Evolutionary conservation across 495 filamentous ascomycete species (phyloP).

Genomic region (Aspergillus taichungensis): DNA sequence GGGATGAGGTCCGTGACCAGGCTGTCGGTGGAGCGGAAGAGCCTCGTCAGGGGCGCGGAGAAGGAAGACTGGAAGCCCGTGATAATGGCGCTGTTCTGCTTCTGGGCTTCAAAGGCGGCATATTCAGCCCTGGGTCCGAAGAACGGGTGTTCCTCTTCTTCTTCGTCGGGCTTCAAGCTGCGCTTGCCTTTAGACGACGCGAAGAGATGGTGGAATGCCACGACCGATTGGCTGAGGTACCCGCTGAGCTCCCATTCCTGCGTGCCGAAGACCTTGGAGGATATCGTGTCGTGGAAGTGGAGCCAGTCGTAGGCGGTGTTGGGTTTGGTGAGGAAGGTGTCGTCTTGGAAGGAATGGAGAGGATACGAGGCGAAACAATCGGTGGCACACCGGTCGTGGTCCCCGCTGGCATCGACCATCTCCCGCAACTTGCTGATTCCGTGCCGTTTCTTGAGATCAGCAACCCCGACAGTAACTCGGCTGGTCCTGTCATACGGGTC

Average conservation of each 20-base stretch:
- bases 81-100: conserved; percentile 52
- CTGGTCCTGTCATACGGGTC: conserved; percentile 21
- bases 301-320: conserved; percentile 86
- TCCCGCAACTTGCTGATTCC: conserved; percentile 75
- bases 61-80: conserved; percentile 47
- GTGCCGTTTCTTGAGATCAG: conserved; percentile 64
- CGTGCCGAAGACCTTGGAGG: conserved; percentile 57
- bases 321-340: conserved; percentile 82
- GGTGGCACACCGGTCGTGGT: conserved; percentile 75
- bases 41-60: conserved; percentile 51
- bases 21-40: conserved; percentile 66
- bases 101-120: conserved; percentile 65
- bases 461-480: conserved; percentile 45
- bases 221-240: conserved; percentile 74
- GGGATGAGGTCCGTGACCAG: conserved; percentile 77
- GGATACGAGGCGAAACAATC: conserved; percentile 81
- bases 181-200: conserved; percentile 43
- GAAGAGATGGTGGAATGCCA: conserved; percentile 91
- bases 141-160: conserved; percentile 58
- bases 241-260: conserved; percentile 85
- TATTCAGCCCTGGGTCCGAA: conserved; percentile 72
- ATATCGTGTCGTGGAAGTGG: conserved; percentile 81
- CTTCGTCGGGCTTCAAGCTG: conserved; percentile 34
- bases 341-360: conserved; percentile 81
- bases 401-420: conserved; percentile 82